Base-by-base conservation (phyloP, 495 filamentous ascomycete genomes). In the Hypoxylon subgilvum region DNA sequence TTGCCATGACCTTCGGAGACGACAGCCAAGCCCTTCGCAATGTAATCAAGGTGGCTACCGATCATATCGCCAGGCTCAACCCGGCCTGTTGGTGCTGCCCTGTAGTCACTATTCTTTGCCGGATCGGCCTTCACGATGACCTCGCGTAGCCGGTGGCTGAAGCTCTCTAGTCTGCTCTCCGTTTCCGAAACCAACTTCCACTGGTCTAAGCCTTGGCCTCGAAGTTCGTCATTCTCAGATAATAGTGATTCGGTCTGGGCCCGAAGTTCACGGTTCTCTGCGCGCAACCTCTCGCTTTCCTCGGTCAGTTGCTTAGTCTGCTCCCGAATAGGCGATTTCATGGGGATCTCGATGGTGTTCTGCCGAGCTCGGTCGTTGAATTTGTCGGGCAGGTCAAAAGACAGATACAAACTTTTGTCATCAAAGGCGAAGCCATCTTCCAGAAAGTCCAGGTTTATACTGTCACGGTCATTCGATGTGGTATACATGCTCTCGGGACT, bases 331-430 rank as follows among this genome's bases (percentile, higher is more conserved):
- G 78, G 72, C 32, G 76, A 74, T 63, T 78, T 77, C 52, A 75
- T 49, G 17, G 77, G 74, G 21, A 80, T 74, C 40, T 75, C 76
- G 40, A 80, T 72, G 10, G 70, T 58, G 40, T 72, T 72, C 35
- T 72, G 74, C 35, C 52, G 65, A 28, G 55, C 41, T 17, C 66
- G 66, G 23, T 50, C 64, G 8, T 70, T 39, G 43, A 74, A 69
- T 21, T 68, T 84, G 47, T 90, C 83, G 32, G 86, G 68, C 47
- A 85, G 80, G 54, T 95, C 89, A 1, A 87, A 79, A 1, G 84
- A 80, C 43, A 82, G 79, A 63, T 96, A 96, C 23, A 92, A 77
- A 68, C 86, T 92, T 53, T 87, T 79, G 52, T 95, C 90, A 60
- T 95, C 89, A 62, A 93, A 94, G 9, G 82, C 81, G 46, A 83